A percentile compares a stretch with the other conserved stretches of the same genome.
phyloP scores from a whole-genome alignment of 2,329 filamentous ascomycete species.

The Dothistroma septosporum region DNA sequence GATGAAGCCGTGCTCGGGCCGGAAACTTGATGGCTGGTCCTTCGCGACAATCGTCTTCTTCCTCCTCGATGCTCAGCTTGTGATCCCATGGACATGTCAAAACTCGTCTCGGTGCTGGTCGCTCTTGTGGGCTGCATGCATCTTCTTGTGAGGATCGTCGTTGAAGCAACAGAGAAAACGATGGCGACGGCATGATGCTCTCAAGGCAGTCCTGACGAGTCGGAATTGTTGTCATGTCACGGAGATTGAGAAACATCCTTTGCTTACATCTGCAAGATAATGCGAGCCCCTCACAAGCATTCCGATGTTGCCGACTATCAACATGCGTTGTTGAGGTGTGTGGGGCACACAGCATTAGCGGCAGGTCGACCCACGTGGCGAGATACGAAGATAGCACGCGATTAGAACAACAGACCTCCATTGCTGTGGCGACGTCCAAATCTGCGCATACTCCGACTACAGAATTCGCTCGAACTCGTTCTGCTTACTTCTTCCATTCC shows the following conservation, averaged over 20 bases:
- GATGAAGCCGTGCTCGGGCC: background rate
- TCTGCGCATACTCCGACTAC: too few species aligned
- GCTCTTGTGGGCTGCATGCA: background rate
- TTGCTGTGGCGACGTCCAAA: too few species aligned
- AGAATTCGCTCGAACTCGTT: too few species aligned
- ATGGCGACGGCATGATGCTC: background rate
- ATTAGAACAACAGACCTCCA: background rate
- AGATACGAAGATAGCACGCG: background rate
- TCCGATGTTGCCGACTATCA: background rate
- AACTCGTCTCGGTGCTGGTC: background rate
- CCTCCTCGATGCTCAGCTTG: background rate
- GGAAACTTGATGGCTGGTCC: background rate
- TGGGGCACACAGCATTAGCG: background rate
- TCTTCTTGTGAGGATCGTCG: background rate
- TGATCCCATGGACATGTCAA: background rate
- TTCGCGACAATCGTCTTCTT: background rate
- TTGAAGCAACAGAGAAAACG: background rate
- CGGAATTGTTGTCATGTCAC: background rate
- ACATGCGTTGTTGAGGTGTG: background rate
- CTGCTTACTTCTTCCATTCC: too few species aligned
- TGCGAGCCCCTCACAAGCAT: background rate
- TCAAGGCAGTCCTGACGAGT: background rate
- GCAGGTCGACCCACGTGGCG: background rate
- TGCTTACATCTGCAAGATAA: background rate
- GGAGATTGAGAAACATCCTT: background rate